Base-by-base conservation (phyloP, 2,329 filamentous ascomycete species). In the Xylariaceae sp. region DNA sequence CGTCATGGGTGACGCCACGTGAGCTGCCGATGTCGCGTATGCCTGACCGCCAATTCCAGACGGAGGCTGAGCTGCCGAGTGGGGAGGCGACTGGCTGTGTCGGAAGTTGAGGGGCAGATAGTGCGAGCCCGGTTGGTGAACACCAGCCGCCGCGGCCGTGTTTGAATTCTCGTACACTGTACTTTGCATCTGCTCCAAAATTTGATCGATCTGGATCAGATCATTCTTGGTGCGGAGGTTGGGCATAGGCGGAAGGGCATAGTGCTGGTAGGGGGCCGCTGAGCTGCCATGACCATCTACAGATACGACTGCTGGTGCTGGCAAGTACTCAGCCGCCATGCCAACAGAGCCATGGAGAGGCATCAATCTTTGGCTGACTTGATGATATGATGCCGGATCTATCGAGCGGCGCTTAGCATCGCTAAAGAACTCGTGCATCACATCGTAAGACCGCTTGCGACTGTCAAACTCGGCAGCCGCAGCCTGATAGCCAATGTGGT, bases 91-190 rank as follows among this genome's bases (percentile, higher is more conserved):
- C 26, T 75, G 74, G 53, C 73, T 78, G 57, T 76, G 69, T 49
- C 80, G 78, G 64, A 78, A 72, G 51, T 74, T 74, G 41, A 77
- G 69, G 28, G 73, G 59, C 18, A 61, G 61, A 56, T 85, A 83
- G 60, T 89, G 84, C 13, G 78, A 69, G 45, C 82, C 83, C 38
- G 86, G 81, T 48, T 89, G 81, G 54, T 87, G 85, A 44, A 94
- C 79, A 43, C 87, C 86, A 33, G 85, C 84, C 11, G 81, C 81
- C 2, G 88, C 87, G 24, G 89, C 84, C 38, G 89, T 84, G 55
- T 83, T 87, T 41, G 89, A 83, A 63, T 85, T 95, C 68, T 97
- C 93, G 62, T 97, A 97, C 37, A 97, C 89, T 34, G 91, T 96
- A 50, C 85, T 83, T 67, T 96, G 90, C 75, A 97, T 91, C 67